phyloP scores from a whole-genome alignment of 1,284 basidiomycete genomes.

The Sporisorium reilianum region DNA sequence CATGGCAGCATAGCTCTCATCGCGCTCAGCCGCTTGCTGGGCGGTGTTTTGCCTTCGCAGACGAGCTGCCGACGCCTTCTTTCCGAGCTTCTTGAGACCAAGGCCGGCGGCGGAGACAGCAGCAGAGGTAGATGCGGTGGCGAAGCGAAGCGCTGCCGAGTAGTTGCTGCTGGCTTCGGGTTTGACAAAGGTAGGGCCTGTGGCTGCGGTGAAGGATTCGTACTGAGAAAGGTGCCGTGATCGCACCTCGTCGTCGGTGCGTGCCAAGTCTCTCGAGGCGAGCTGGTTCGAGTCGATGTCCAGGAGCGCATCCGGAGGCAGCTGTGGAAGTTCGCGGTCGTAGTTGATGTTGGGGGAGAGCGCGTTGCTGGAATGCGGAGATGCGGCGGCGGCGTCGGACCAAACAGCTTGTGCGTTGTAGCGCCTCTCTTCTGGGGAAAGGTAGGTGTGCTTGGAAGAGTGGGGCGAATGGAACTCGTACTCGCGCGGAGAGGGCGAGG shows the following conservation, averaged over 20 bases:
- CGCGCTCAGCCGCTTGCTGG: constrained; percentile 28
- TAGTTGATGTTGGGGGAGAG: constrained; percentile 40
- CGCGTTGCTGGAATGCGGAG: constrained; percentile 21
- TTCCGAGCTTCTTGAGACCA: constrained; percentile 55
- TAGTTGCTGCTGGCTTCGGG: constrained; percentile 13
- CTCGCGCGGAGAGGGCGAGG: constrained; percentile 18
- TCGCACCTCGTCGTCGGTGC: constrained; percentile 39
- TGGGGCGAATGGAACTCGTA: constrained; percentile 5
- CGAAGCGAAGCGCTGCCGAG: constrained; percentile 36
- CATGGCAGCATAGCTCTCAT: constrained; percentile 28
- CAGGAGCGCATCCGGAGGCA: constrained; percentile 37
- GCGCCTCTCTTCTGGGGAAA: constrained; percentile 36
- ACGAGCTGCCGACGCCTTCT: constrained; percentile 47
- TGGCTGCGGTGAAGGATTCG: constrained; percentile 4
- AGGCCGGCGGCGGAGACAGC: constrained; percentile 49
- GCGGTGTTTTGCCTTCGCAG: constrained; percentile 32
- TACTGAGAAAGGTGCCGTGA: constrained; percentile 34
- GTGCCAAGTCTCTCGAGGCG: constrained; percentile 6
- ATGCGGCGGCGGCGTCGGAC: constrained; percentile 27
- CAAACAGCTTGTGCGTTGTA: constrained; percentile 15
- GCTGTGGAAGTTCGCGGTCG: constrained; percentile 34
- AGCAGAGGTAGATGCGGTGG: constrained; percentile 42
- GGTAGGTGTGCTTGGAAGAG: constrained; percentile 19
- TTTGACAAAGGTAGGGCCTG: neutral
- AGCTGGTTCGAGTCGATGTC: constrained; percentile 23